These are phyloP conservation scores for Lachancea nothofagi DNA, from an alignment of 805 yeast species.

Conservation along the genomic window DNA sequence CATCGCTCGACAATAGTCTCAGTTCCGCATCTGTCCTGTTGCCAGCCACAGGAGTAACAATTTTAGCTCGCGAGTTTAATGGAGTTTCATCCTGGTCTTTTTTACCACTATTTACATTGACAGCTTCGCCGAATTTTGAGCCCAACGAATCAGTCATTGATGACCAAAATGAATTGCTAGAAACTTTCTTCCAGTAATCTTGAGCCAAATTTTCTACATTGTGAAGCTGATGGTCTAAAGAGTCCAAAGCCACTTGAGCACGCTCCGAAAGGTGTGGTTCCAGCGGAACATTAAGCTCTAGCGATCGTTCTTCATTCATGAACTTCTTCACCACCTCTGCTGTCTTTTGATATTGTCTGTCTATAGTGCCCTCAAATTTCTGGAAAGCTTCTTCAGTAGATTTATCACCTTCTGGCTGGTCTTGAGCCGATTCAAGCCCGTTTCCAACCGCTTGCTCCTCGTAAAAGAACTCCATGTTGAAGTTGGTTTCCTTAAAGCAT, in stretches of 20 bases:
- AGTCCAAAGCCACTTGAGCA: slow-evolving; percentile 63
- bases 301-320: slow-evolving; percentile 21
- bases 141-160: slow-evolving; percentile 18
- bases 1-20: slow-evolving; percentile 46
- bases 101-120: slow-evolving; percentile 11
- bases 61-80: slow-evolving; percentile 25
- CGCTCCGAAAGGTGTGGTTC: slow-evolving; percentile 22
- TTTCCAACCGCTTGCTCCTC: slow-evolving; percentile 24
- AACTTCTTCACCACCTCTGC: slow-evolving; percentile 14
- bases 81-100: slow-evolving; percentile 11
- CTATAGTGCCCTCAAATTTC: slow-evolving; percentile 50
- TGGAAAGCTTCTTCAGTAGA: slow-evolving; percentile 50
- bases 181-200: slow-evolving; percentile 29
- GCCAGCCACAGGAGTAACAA: slow-evolving; percentile 39
- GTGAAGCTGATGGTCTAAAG: slow-evolving; percentile 69
- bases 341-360: slow-evolving; percentile 26
- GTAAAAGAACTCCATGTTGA: slow-evolving; percentile 27
- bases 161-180: slow-evolving; percentile 28
- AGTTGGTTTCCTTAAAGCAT: neutral
- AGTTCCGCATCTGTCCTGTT: slow-evolving; percentile 62
- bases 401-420: slow-evolving; percentile 12
- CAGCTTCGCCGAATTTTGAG: slow-evolving; percentile 20
- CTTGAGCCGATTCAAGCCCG: slow-evolving; percentile 7
- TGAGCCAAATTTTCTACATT: slow-evolving; percentile 66
- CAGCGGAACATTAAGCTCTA: slow-evolving; percentile 26